Evolutionary conservation across 139 green algal genomes (phyloP).

Genomic region (Auxenochlorella protothecoides): DNA sequence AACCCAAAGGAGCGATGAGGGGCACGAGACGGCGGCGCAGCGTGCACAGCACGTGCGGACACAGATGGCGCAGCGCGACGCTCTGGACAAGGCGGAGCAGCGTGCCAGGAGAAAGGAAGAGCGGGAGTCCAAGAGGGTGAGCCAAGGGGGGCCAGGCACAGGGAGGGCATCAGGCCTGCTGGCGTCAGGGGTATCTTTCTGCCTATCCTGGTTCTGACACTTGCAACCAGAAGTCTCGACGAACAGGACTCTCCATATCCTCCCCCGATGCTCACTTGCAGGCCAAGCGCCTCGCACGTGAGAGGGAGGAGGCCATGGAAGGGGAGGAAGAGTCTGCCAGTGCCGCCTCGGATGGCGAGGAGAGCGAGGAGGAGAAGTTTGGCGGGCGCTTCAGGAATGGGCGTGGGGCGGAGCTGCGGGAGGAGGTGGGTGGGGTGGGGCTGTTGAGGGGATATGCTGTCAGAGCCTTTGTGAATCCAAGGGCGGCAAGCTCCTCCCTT

Average conservation of each 20-base stretch:
- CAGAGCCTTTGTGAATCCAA: too few relatives aligned
- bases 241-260: not conserved
- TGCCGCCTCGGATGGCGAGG: not conserved
- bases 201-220: not conserved
- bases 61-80: conserved; percentile 37
- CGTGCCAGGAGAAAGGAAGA: conserved; percentile 24
- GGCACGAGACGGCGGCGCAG: conserved; percentile 38
- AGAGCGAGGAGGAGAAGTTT: not conserved
- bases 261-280: not conserved
- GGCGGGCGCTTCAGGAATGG: not conserved
- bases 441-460: too few relatives aligned
- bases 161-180: not conserved
- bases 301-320: conserved; percentile 1
- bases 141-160: not conserved
- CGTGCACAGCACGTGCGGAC: conserved; percentile 39
- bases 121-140: conserved; percentile 34
- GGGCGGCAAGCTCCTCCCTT: too few relatives aligned
- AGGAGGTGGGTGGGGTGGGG: not conserved
- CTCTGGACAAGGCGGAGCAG: conserved; percentile 21
- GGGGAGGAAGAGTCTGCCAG: not conserved
- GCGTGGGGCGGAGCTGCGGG: not conserved
- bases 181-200: not conserved
- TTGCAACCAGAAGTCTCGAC: not conserved
- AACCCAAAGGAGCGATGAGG: not conserved
- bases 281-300: conserved; percentile 21